Conservation (phyloP, 176 grass and related monocot species). For the Paspalum vaginatum region DNA sequence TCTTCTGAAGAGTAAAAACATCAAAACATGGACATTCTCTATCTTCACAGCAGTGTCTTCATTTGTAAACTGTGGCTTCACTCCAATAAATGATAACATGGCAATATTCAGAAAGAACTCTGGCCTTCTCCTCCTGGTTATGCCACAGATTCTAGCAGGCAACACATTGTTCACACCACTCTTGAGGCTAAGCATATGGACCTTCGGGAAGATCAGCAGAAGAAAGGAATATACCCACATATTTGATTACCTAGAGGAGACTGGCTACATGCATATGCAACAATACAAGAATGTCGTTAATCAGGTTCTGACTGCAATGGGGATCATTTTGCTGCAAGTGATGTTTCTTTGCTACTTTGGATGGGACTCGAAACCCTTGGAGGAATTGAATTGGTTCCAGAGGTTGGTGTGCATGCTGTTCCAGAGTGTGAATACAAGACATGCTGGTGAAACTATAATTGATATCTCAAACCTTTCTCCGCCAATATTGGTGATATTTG, state of each 20-base stretch:
- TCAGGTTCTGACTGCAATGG: slow-evolving; percentile 36
- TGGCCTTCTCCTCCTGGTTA: slow-evolving; percentile 49
- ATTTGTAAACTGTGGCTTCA: slow-evolving; percentile 71
- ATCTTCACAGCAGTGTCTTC: slow-evolving; percentile 50
- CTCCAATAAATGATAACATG: slow-evolving; percentile 72
- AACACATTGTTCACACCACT: slow-evolving; percentile 65
- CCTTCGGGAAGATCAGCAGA: slow-evolving; percentile 22
- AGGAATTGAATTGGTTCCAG: slow-evolving; percentile 47
- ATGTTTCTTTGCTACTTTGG: slow-evolving; percentile 50
- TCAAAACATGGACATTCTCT: slow-evolving; percentile 52
- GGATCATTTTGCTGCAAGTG: slow-evolving; percentile 36
- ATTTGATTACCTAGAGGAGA: slow-evolving; percentile 40
- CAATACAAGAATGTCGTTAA: slow-evolving; percentile 10
- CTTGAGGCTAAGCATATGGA: slow-evolving; percentile 54
- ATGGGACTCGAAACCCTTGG: slow-evolving; percentile 50
- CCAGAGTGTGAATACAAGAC: slow-evolving; percentile 52
- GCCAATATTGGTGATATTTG: slow-evolving; percentile 53
- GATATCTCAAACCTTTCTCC: slow-evolving; percentile 54
- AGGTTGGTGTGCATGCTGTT: slow-evolving; percentile 54
- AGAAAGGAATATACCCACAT: slow-evolving; percentile 44
- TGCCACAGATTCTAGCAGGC: slow-evolving; percentile 63
- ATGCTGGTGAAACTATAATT: slow-evolving; percentile 54
- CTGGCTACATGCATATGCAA: slow-evolving; percentile 35
- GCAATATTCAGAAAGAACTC: slow-evolving; percentile 56
- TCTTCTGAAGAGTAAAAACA: slow-evolving; percentile 55